Evolutionary conservation across 2,329 filamentous ascomycete species (phyloP).

Genomic region (Aureobasidium namibiae): DNA sequence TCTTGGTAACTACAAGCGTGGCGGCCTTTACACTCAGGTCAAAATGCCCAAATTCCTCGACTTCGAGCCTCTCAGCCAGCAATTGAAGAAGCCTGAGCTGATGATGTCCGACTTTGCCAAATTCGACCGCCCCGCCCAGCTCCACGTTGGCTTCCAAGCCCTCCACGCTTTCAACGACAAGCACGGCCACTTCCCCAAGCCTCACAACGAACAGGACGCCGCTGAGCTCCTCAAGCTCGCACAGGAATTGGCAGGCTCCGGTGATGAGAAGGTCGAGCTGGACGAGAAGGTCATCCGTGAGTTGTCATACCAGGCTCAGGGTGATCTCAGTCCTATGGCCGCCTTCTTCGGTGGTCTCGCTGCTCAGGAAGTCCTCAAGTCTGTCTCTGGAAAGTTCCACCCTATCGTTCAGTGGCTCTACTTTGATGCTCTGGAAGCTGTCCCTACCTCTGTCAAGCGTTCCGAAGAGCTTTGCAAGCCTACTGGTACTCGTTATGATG

Average conservation of each 20-base stretch:
- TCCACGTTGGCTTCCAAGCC: constrained; percentile 88
- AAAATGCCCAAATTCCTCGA: constrained; percentile 95
- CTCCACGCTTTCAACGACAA: constrained; percentile 75
- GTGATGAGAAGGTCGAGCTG: constrained; percentile 68
- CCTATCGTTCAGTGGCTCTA: constrained; percentile 96
- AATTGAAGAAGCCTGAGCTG: constrained; percentile 80
- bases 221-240: constrained; percentile 66
- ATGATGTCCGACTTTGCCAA: constrained; percentile 95
- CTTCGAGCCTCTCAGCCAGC: constrained; percentile 71
- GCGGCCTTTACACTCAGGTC: constrained; percentile 88
- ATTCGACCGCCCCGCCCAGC: constrained; percentile 85
- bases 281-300: constrained; percentile 90
- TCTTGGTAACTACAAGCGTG: constrained; percentile 77
- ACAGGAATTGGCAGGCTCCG: constrained; percentile 58
- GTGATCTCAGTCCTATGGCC: constrained; percentile 85
- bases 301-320: constrained; percentile 86
- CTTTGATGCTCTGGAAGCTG: constrained; percentile 93
- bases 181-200: constrained; percentile 67
- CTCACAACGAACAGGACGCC: constrained; percentile 80
- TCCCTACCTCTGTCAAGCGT: constrained; percentile 66
- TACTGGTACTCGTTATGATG: constrained; percentile 79
- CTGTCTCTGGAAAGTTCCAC: constrained; percentile 94
- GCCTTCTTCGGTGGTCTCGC: constrained; percentile 91
- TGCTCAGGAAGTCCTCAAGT: constrained; percentile 92
- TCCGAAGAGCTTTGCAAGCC: constrained; percentile 86